These are phyloP conservation scores for Mesembryanthemum crystallinum DNA, from an alignment of 148 eudicot species.

Conservation along the genomic window DNA sequence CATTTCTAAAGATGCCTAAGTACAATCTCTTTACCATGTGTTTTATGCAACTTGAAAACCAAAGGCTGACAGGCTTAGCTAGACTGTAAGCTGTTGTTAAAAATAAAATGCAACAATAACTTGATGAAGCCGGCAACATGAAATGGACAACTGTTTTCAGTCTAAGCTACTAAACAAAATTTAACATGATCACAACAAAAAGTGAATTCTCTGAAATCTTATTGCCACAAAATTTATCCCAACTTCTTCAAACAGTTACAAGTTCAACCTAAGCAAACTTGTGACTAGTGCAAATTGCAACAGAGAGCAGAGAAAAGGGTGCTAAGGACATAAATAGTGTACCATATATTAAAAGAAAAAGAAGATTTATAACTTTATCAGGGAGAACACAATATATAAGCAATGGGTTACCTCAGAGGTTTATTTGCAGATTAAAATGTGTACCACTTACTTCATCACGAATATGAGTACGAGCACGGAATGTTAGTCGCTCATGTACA, in stretches of 20 bases:
- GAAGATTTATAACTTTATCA: not conserved
- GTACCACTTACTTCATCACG: slow-evolving; percentile 76
- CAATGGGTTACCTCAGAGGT: not conserved
- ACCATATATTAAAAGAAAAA: not conserved
- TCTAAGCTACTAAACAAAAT: not conserved
- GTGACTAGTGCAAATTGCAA: not conserved
- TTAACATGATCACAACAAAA: not conserved
- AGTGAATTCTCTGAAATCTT: not conserved
- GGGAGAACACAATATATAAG: not conserved
- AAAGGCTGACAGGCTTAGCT: not conserved
- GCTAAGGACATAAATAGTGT: no score
- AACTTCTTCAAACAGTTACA: not conserved
- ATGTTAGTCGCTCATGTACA: slow-evolving; percentile 92
- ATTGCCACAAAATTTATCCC: not conserved
- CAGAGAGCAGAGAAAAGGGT: not conserved
- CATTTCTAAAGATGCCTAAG: not conserved
- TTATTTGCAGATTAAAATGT: not conserved
- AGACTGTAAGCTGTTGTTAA: not conserved
- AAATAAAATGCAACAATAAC: not conserved
- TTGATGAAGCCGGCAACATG: not conserved
- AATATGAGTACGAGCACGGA: slow-evolving; percentile 92
- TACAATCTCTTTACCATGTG: not conserved
- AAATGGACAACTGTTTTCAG: not conserved
- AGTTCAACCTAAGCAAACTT: not conserved
- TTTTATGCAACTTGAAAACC: not conserved